Conservation (phyloP, 768 basidiomycete genomes). For the Rhodosporidiobolus odoratus region DNA sequence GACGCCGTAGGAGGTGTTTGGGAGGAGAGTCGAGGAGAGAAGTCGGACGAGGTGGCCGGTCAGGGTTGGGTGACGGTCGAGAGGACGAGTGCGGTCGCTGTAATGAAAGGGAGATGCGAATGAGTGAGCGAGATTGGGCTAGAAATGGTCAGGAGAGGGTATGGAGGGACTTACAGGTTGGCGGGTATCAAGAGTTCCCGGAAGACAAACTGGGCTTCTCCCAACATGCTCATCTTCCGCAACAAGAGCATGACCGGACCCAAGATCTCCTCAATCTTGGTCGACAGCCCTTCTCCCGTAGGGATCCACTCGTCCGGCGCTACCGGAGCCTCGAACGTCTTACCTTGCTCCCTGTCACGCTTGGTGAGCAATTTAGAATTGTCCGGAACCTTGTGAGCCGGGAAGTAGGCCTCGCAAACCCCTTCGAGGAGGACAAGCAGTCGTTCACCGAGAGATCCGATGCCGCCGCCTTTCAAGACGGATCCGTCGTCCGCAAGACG, state of each 20-base stretch:
- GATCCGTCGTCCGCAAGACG: slow-evolving; percentile 9
- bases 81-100: slow-evolving; percentile 66
- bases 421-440: slow-evolving; percentile 22
- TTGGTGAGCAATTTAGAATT: slow-evolving; percentile 1
- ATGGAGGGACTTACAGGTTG: slow-evolving; percentile 53
- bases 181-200: slow-evolving; percentile 63
- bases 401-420: slow-evolving; percentile 30
- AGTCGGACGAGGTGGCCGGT: slow-evolving; percentile 76
- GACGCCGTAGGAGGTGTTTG: slow-evolving; percentile 64
- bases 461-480: slow-evolving; percentile 10
- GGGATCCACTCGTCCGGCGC: slow-evolving; percentile 35
- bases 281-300: slow-evolving; percentile 18
- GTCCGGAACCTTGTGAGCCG: slow-evolving; percentile 7
- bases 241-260: slow-evolving; percentile 72
- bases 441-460: slow-evolving; percentile 31
- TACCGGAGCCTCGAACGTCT: neutral
- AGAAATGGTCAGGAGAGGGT: too few species aligned
- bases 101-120: neutral
- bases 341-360: neutral
- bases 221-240: slow-evolving; percentile 57
- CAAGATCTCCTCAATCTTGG: slow-evolving; percentile 68
- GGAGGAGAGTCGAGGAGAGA: slow-evolving; percentile 66
- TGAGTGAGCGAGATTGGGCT: neutral
- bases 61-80: slow-evolving; percentile 67
- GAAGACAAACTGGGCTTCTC: slow-evolving; percentile 59